Conservation (phyloP, 441 rosid genomes). For the Jatropha multifida region DNA sequence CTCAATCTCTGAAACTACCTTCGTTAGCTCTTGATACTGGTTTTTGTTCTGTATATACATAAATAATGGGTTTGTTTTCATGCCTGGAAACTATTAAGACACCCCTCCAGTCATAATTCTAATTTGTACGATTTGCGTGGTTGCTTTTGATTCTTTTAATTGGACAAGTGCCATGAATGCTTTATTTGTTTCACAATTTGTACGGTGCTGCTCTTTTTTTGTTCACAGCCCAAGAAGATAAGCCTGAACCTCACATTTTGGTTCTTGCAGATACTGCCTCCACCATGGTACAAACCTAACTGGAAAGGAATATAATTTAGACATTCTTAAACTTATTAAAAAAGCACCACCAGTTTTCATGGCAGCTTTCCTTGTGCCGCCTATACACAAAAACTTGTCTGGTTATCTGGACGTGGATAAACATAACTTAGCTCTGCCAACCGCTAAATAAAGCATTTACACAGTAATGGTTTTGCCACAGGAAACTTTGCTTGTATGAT, state of each 20-base stretch:
- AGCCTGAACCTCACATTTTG: too few species aligned
- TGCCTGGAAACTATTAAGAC: background rate
- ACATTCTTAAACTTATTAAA: background rate
- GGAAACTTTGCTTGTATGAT: background rate
- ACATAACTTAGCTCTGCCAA: conserved; percentile 14
- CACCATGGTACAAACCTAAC: too few species aligned
- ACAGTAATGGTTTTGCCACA: conserved; percentile 1
- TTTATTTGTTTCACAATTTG: background rate
- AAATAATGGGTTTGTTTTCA: background rate
- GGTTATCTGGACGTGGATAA: too few species aligned
- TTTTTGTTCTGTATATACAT: conserved; percentile 6
- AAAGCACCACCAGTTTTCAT: background rate
- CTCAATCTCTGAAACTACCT: conserved; percentile 43
- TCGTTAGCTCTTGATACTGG: conserved; percentile 37
- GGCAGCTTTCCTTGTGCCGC: background rate
- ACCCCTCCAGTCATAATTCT: background rate
- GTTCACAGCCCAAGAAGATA: too few species aligned
- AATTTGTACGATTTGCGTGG: background rate
- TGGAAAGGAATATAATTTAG: too few species aligned
- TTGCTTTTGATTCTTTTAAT: background rate
- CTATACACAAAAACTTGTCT: background rate
- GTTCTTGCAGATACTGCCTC: too few species aligned
- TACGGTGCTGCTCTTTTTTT: too few species aligned
- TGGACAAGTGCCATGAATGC: background rate
- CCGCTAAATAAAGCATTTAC: conserved; percentile 26